A percentile compares a stretch with the other conserved stretches of the same genome.
These are phyloP conservation scores for Friedmanniomyces simplex DNA, from an alignment of 495 filamentous ascomycete species.

Conservation along the genomic window DNA sequence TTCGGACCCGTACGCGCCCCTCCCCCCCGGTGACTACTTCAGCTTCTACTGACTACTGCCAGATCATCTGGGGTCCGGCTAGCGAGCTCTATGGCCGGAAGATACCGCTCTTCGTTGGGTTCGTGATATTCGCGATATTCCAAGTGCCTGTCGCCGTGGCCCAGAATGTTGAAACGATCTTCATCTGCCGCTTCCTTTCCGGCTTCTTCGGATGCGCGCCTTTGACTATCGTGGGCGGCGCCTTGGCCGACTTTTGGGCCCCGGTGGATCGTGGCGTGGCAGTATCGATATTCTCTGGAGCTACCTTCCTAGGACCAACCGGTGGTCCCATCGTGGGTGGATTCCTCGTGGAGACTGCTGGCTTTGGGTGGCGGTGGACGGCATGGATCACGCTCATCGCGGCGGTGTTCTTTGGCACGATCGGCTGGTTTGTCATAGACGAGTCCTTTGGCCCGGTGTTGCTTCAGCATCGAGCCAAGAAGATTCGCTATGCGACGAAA, in stretches of 20 bases:
- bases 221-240: constrained; percentile 50
- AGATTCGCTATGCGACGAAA: constrained; percentile 45
- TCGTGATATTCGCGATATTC: constrained; percentile 48
- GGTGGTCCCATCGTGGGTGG: constrained; percentile 43
- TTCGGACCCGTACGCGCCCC: neutral
- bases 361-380: constrained; percentile 47
- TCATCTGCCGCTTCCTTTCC: constrained; percentile 52
- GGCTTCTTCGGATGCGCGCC: constrained; percentile 56
- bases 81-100: constrained; percentile 40
- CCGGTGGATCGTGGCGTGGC: constrained; percentile 48
- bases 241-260: constrained; percentile 51
- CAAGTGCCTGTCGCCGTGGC: constrained; percentile 53
- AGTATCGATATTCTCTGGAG: constrained; percentile 42
- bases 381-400: constrained; percentile 12
- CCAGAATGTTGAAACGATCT: constrained; percentile 46
- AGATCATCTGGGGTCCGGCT: neutral
- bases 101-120: constrained; percentile 43
- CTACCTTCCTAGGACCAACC: constrained; percentile 47
- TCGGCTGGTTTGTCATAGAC: constrained; percentile 37
- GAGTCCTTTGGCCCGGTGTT: constrained; percentile 51
- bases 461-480: constrained; percentile 42
- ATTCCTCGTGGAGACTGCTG: constrained; percentile 27
- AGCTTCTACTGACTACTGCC: neutral
- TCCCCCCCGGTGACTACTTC: too few species aligned
- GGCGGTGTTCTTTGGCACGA: constrained; percentile 22